These are phyloP conservation scores for Mentha longifolia DNA, from an alignment of 257 asterid species.

Conservation along the genomic window DNA sequence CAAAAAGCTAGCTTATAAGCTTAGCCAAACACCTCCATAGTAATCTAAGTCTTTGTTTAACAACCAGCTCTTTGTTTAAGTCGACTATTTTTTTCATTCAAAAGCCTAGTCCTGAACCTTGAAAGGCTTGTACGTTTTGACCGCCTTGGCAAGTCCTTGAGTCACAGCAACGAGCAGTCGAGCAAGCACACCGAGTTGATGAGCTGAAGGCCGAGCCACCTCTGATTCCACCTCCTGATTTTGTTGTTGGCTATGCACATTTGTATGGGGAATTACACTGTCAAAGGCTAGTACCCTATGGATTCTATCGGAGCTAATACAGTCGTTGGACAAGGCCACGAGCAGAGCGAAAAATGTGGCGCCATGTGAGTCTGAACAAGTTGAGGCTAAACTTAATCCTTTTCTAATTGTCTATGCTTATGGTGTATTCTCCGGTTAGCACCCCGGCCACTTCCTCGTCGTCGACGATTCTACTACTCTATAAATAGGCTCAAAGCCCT, in stretches of 20 bases:
- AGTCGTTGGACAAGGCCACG: too few species aligned
- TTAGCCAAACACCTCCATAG: too few species aligned
- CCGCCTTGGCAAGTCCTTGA: slow-evolving; percentile 48
- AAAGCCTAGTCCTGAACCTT: too few species aligned
- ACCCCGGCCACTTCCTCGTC: neutral
- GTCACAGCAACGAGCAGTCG: slow-evolving; percentile 54
- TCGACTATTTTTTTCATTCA: too few species aligned
- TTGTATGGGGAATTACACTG: slow-evolving; percentile 57
- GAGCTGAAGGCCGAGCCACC: slow-evolving; percentile 51
- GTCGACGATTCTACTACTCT: neutral
- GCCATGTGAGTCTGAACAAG: too few species aligned
- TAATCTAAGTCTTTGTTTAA: too few species aligned
- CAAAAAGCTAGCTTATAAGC: too few species aligned
- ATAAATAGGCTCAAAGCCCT: too few species aligned
- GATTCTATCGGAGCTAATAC: slow-evolving; percentile 60
- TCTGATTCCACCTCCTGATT: slow-evolving; percentile 49
- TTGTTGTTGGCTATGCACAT: slow-evolving; percentile 49
- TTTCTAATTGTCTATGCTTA: slow-evolving; percentile 32
- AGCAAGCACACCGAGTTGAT: slow-evolving; percentile 51
- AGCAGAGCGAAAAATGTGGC: too few species aligned
- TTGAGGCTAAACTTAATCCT: too few species aligned
- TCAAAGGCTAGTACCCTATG: slow-evolving; percentile 60
- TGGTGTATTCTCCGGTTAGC: slow-evolving; percentile 35
- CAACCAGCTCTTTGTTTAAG: too few species aligned
- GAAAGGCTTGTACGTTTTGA: too few species aligned